These are phyloP conservation scores for Mucor piriformis DNA, from an alignment of 371 early-diverging fungal species.

Conservation along the genomic window DNA sequence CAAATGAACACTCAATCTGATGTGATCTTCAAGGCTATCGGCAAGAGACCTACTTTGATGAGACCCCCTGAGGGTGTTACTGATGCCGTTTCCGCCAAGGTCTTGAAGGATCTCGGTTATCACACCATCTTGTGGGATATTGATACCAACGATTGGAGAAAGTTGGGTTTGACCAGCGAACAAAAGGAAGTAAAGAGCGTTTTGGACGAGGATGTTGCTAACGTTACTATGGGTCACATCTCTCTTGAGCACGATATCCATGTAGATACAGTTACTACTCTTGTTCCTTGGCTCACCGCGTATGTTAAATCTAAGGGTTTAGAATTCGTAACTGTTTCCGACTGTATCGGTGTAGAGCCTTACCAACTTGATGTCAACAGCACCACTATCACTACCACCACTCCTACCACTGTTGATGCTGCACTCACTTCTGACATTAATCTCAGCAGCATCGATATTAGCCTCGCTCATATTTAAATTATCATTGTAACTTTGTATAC, in stretches of 20 bases:
- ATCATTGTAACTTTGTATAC: not conserved
- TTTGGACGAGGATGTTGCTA: slow-evolving; percentile 16
- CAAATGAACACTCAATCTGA: slow-evolving; percentile 28
- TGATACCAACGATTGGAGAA: slow-evolving; percentile 57
- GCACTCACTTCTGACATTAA: not conserved
- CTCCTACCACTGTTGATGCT: not conserved
- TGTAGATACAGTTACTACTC: slow-evolving; percentile 35
- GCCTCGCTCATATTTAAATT: not conserved
- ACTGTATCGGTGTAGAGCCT: slow-evolving; percentile 32
- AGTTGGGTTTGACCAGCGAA: slow-evolving; percentile 23
- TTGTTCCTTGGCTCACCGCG: slow-evolving; percentile 40
- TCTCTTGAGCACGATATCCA: slow-evolving; percentile 47
- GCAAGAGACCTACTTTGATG: slow-evolving; percentile 20
- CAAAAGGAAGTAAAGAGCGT: slow-evolving; percentile 16
- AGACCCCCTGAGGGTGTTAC: slow-evolving; percentile 59
- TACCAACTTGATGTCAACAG: not conserved
- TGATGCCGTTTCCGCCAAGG: slow-evolving; percentile 29
- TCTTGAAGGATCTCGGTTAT: slow-evolving; percentile 50
- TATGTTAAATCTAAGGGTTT: slow-evolving; percentile 37
- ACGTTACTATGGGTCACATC: slow-evolving; percentile 37
- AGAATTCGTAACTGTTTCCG: slow-evolving; percentile 42
- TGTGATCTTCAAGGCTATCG: slow-evolving; percentile 28
- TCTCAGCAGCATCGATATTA: not conserved
- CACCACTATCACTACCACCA: not conserved
- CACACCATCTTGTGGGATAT: slow-evolving; percentile 59